A percentile compares a stretch with the other conserved stretches of the same genome.
These are phyloP conservation scores for Globisporangium nodosum DNA, from an alignment of 352 stramenopile species.

Conservation along the genomic window DNA sequence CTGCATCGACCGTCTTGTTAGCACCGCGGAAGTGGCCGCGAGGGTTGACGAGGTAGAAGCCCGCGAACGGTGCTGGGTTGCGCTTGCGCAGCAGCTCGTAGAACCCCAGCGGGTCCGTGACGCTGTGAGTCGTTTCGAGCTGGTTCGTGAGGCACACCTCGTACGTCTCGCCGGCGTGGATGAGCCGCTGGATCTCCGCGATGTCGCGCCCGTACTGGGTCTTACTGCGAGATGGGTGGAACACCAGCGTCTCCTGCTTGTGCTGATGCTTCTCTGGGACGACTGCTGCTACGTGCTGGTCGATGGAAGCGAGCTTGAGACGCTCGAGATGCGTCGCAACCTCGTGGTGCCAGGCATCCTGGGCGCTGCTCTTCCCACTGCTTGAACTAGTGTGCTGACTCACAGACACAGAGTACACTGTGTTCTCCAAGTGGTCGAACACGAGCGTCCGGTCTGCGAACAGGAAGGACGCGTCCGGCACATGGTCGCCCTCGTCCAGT, in stretches of 20 bases:
- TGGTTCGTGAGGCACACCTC: conserved; percentile 96
- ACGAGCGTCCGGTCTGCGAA: conserved; percentile 87
- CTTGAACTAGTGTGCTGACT: background rate
- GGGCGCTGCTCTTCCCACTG: background rate
- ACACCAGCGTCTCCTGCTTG: conserved; percentile 16
- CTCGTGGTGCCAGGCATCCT: background rate
- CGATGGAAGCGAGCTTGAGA: conserved; percentile 6
- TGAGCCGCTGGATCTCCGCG: conserved; percentile 82
- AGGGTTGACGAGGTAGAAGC: conserved; percentile 84
- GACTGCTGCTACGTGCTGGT: background rate
- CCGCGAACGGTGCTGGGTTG: conserved; percentile 95
- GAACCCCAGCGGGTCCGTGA: conserved; percentile 60
- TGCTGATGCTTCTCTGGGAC: background rate
- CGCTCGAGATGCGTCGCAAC: conserved; percentile 2
- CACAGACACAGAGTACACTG: conserved; percentile 77
- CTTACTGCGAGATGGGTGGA: conserved; percentile 52
- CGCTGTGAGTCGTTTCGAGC: conserved; percentile 46
- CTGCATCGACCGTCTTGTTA: background rate
- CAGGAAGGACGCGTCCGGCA: conserved; percentile 88
- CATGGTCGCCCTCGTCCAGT: conserved; percentile 19
- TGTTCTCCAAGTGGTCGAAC: conserved; percentile 77
- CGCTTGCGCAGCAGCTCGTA: conserved; percentile 87
- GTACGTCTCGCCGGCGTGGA: conserved; percentile 92
- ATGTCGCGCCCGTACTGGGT: conserved; percentile 87
- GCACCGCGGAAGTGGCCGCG: conserved; percentile 17